Base-by-base conservation (phyloP, 2,329 filamentous ascomycete species). In the Juglanconis sp. region DNA sequence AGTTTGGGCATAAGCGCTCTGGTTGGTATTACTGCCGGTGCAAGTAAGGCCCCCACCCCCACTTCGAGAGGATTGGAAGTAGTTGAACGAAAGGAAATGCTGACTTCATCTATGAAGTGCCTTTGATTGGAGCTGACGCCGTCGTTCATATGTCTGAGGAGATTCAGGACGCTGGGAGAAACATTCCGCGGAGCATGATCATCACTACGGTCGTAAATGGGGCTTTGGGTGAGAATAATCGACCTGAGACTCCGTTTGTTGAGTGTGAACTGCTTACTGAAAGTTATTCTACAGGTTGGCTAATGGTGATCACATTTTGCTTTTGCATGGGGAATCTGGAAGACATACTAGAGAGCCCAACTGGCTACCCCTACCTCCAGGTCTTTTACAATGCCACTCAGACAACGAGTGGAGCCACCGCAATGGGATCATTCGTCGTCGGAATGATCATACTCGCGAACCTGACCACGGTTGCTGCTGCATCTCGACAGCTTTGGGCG, bases 21-120 rank as follows among this genome's bases (percentile, higher is more conserved):
- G 57, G 65, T 74, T 8, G 77, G 72, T 59, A 72, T 77, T 57
- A 69, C 74, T 44, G 74, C 73, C 34, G 71, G 72, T 3, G 68
- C 76, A 3, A 24, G 24, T 24, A 24, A 24, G 24, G 24, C 24
- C 24, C 24, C 24, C 24, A 24, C 24, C 24, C 2, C 24, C 24
- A 24, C 24, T 24, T 24, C 24, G 24, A 24, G 24, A 24, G 2
- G 24, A 24, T 24, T 24, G 24, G 24, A 24, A 24, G 24, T 24
- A 24, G 24, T 24, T 24, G 24, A 24, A 24, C 24, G 24, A 24
- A 24, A 24, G 24, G 24, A 24, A 24, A 24, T 24, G 24, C 24
- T 24, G 24, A 24, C 24, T 24, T 24, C 24, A 24, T 24, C 24
- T 24, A 24, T 24, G 24, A 24, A 24, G 68, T 73, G 47, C 71